Conservation (phyloP, 1,139 yeast species). For the Saccharomyces hybrid region DNA sequence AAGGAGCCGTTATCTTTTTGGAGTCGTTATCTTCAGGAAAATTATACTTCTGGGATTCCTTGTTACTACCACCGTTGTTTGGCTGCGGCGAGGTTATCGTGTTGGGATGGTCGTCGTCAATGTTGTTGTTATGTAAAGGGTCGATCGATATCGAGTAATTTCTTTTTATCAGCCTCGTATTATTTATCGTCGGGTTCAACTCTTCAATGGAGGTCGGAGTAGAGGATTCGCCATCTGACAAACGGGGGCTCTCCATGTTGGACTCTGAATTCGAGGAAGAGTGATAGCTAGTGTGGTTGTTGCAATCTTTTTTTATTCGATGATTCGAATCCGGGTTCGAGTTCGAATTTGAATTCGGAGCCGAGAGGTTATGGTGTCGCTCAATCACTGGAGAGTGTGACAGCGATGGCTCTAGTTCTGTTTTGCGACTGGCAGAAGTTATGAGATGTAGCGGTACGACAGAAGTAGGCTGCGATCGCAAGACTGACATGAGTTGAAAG, state of each 20-base stretch:
- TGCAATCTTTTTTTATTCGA: not conserved
- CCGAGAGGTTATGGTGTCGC: not conserved
- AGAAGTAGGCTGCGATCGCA: not conserved
- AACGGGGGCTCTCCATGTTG: slow-evolving; percentile 16
- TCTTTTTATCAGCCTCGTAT: not conserved
- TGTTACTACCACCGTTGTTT: not conserved
- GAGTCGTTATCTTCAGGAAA: not conserved
- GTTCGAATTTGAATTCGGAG: not conserved
- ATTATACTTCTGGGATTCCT: not conserved
- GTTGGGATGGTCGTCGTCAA: not conserved
- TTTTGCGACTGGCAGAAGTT: not conserved
- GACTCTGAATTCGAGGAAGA: slow-evolving; percentile 21
- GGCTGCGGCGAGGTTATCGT: not conserved
- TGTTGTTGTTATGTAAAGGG: not conserved
- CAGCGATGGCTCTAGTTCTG: not conserved
- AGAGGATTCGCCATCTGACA: slow-evolving; percentile 17
- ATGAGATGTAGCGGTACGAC: not conserved
- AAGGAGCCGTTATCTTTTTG: not conserved
- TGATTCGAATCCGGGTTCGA: not conserved
- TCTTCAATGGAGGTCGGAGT: slow-evolving; percentile 24
- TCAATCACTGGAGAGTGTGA: not conserved
- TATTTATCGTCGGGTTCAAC: not conserved
- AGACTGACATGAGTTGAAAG: not conserved
- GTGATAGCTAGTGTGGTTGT: slow-evolving; percentile 14
- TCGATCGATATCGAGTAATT: not conserved